Evolutionary conservation across 148 eudicot genomes (phyloP), one percentile per base, ranked within the genome.

Genomic region (Cornus controversa): DNA sequence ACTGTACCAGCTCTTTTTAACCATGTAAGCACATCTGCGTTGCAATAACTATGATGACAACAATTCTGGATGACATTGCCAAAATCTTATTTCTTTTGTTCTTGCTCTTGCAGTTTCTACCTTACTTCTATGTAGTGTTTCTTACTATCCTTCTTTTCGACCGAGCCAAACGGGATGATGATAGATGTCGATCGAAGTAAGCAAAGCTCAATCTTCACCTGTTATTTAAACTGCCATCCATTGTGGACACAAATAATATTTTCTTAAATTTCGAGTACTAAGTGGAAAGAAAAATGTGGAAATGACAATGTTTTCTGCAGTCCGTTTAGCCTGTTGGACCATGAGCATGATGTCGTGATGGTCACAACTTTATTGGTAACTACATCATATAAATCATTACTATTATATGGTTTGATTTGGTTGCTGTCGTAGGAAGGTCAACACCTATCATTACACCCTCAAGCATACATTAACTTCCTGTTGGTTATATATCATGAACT

Each of bases 161-260:
- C 79, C 93, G 99, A 67, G 96, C 99, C 29, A 91, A 88, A 80
- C 91, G 99, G 79, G 99, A 95, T 66, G 99, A 95, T 76, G 99
- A 95, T 69, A 77, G 96, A 69, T 96, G 99, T 80, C 87, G 87
- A 71, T 82, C 96, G 76, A 95, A 95, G 98, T 95, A 91, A 93
- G 96, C 80, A 78, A 60, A 66, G 31, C 27, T 50, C 23, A 6
- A 31, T 13, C 58, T 42, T 27, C 14, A 15, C 37, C 40, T 66
- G 10, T 65, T 8, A 28, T 22, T 26, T 31, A 67, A 31, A 25
- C 37, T 75, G 0, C 10, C 47, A 10, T 25, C 66, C 31, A 28
- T 15, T 68, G 28, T 29, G 40, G 9, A 29, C 9, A 58, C 64
- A 58, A 22, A 58, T 58, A 54, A 54, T 13, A 54, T 54, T 18